Evolutionary conservation across 1,284 basidiomycete genomes (phyloP).

Genomic region (Veloboletus limbatus): DNA sequence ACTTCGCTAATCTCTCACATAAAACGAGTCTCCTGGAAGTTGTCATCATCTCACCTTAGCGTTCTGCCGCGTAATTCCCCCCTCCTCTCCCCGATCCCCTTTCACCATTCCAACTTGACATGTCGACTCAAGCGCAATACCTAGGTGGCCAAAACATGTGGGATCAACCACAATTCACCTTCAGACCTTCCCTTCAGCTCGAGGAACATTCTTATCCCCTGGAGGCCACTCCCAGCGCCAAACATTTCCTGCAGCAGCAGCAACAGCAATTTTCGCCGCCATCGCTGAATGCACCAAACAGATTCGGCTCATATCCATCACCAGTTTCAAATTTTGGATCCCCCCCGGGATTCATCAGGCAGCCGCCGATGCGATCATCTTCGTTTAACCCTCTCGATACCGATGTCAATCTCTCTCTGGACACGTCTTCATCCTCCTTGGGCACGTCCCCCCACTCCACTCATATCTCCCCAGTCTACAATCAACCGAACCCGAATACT

Average conservation of each 20-base stretch:
- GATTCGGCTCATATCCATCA: constrained; percentile 17
- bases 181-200: constrained; percentile 36
- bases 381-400: constrained; percentile 9
- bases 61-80: too few species aligned
- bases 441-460: constrained; percentile 9
- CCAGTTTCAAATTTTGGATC: constrained; percentile 6
- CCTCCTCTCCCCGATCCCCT: neutral
- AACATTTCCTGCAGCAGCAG: constrained; percentile 15
- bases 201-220: constrained; percentile 37
- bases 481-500: constrained; percentile 7
- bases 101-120: constrained; percentile 6
- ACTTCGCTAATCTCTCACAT: neutral
- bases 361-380: constrained; percentile 10
- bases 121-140: constrained; percentile 26
- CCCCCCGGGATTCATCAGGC: constrained; percentile 14
- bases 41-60: too few species aligned
- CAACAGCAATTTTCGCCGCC: constrained; percentile 12
- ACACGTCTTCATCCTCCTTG: constrained; percentile 21
- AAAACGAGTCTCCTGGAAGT: neutral
- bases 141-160: constrained; percentile 17
- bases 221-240: constrained; percentile 14
- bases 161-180: constrained; percentile 18
- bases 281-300: constrained; percentile 4
- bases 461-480: constrained; percentile 22
- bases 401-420: constrained; percentile 10